Evolutionary conservation across 1,284 basidiomycete species (phyloP), one percentile per base, ranked within the genome.

Genomic region (Megacollybia platyphylla): DNA sequence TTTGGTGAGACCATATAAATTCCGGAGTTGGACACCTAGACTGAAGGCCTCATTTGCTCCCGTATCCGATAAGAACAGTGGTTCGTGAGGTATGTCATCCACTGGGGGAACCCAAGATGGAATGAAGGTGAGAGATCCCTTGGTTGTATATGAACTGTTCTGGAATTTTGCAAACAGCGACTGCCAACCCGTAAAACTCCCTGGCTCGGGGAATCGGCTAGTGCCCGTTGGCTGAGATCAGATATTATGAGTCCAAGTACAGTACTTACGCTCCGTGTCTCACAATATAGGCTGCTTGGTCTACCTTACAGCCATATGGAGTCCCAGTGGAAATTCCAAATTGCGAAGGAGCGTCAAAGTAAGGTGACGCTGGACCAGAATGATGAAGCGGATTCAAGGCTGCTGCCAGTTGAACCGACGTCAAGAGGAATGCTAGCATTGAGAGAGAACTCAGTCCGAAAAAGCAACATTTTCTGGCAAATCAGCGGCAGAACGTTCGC

Each of bases 221-320:
- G 6, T 17, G 35, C 5, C n/a, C 20, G 24, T 38, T 8, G 42
- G 29, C 41, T 29, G 39, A n/a, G 11, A 13, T 10, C 24, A 13
- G 7, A 34, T 35, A 13, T 24, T 13, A n/a, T 13, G 31, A 44
- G 28, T 24, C 39, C 18, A 15, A 35, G 13, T 36, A 40, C 40
- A 29, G 15, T 7, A 56, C 62, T 48, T 44, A 66, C 64, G 63
- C 55, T 46, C 66, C 66, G 46, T 68, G 65, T 0, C 67, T 58
- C 5, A 65, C 45, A 11, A 67, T 63, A 44, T 67, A 69, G 1
- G 66, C 65, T 0, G 65, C 65, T 41, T 67, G 65, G 34, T 68
- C 65, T 1, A 69, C 63, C 1, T 53, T 49, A 41, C 66, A 69
- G 31, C 60, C 61, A 0, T 52, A 39, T 1, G 67, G 66, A 0